Percentiles rank a stretch among this genome's conserved stretches.
Conservation (phyloP, 2,329 filamentous ascomycete species). For the Esteya vermicola region DNA sequence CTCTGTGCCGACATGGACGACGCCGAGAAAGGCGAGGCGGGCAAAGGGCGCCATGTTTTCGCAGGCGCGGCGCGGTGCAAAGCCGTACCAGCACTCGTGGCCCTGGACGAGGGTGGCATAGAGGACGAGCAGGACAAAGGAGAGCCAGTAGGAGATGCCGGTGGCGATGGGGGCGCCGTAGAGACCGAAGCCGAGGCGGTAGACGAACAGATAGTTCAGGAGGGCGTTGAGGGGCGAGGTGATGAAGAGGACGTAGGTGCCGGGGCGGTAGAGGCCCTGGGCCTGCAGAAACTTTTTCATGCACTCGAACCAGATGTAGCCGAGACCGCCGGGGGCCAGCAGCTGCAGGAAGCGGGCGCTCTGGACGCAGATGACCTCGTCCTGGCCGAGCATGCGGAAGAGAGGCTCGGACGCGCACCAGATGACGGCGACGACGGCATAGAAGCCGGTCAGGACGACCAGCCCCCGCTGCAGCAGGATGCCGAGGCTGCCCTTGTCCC, state of each 20-base stretch:
- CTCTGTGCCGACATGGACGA: constrained; percentile 77
- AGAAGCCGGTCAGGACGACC: constrained; percentile 57
- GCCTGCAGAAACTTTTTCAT: constrained; percentile 83
- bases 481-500: constrained; percentile 65
- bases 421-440: constrained; percentile 55
- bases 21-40: constrained; percentile 58
- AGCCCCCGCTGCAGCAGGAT: constrained; percentile 66
- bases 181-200: constrained; percentile 55
- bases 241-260: constrained; percentile 68
- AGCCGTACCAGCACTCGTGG: constrained; percentile 67
- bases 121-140: constrained; percentile 59
- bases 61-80: constrained; percentile 45
- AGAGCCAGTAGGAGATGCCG: constrained; percentile 74
- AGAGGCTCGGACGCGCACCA: constrained; percentile 65
- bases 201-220: constrained; percentile 69
- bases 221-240: constrained; percentile 70
- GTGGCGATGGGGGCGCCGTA: constrained; percentile 72
- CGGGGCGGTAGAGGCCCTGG: constrained; percentile 75
- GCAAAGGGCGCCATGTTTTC: constrained; percentile 55
- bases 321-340: constrained; percentile 66
- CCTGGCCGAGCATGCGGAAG: constrained; percentile 62
- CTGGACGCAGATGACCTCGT: constrained; percentile 60
- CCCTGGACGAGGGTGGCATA: constrained; percentile 61
- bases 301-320: constrained; percentile 77
- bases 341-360: constrained; percentile 59